Evolutionary conservation across 2,329 filamentous ascomycete species (phyloP).

Genomic region (Metarhizium guizhouense): DNA sequence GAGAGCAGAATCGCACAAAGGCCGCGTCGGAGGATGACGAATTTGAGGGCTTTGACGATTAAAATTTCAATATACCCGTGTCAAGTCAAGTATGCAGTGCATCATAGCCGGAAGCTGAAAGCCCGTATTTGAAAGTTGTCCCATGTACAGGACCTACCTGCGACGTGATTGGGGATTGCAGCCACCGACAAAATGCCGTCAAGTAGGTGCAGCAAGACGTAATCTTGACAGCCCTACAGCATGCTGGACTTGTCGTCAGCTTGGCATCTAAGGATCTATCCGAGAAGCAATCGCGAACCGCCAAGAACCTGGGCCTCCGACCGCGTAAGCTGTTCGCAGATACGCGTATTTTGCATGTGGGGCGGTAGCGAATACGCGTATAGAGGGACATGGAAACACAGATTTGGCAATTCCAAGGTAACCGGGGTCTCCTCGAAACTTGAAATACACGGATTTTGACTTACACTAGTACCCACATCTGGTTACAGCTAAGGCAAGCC

Average conservation of each 20-base stretch:
- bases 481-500: no score
- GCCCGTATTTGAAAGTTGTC: no score
- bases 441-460: neutral
- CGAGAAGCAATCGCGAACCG: neutral
- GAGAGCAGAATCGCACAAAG: constrained; percentile 44
- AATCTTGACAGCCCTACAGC: neutral
- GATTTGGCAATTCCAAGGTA: neutral
- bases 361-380: neutral
- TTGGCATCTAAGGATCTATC: neutral
- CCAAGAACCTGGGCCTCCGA: no score
- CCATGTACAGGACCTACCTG: no score
- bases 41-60: constrained; percentile 52
- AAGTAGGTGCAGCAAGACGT: neutral
- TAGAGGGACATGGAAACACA: neutral
- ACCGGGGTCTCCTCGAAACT: neutral
- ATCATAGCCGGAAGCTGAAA: no score
- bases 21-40: constrained; percentile 34
- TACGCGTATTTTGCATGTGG: neutral
- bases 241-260: neutral
- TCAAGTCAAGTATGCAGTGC: no score
- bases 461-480: no score
- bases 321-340: neutral
- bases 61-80: constrained; percentile 17
- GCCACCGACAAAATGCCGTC: no score
- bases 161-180: no score